These are phyloP conservation scores for Fusarium setosum DNA, from an alignment of 2,329 filamentous ascomycete genomes.

Conservation along the genomic window DNA sequence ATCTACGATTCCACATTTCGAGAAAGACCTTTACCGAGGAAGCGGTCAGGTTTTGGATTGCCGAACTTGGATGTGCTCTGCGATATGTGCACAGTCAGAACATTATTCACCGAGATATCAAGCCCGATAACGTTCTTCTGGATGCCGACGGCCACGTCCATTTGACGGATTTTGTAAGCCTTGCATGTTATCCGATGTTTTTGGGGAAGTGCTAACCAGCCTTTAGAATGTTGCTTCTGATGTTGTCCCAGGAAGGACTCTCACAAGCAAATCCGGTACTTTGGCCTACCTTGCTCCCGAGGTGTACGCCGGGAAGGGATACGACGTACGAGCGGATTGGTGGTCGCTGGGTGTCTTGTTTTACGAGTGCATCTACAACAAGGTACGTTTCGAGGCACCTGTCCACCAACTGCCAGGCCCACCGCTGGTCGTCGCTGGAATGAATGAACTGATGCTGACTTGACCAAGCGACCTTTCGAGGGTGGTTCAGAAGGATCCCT, in stretches of 20 bases:
- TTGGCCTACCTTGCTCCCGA: slow-evolving; percentile 96
- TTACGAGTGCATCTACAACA: slow-evolving; percentile 99
- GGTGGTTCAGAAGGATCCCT: slow-evolving; percentile 86
- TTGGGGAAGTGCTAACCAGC: slow-evolving; percentile 8
- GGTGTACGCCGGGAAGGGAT: slow-evolving; percentile 91
- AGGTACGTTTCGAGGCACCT: slow-evolving; percentile 68
- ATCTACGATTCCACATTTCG: slow-evolving; percentile 97
- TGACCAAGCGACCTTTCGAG: slow-evolving; percentile 84
- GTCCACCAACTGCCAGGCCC: neutral
- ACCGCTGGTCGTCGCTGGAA: neutral
- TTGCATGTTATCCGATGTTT: neutral
- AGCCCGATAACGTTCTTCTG: slow-evolving; percentile 90
- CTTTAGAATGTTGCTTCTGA: slow-evolving; percentile 94
- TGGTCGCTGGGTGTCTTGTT: slow-evolving; percentile 99
- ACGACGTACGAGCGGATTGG: slow-evolving; percentile 93
- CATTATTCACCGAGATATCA: slow-evolving; percentile 91
- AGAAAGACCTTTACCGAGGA: slow-evolving; percentile 98
- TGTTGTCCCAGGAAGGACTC: slow-evolving; percentile 80
- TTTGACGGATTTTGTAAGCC: slow-evolving; percentile 92
- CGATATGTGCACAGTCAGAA: slow-evolving; percentile 87
- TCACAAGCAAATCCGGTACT: slow-evolving; percentile 97
- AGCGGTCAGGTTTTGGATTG: slow-evolving; percentile 96
- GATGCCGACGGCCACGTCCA: slow-evolving; percentile 95
- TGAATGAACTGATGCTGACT: slow-evolving; percentile 17
- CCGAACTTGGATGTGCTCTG: slow-evolving; percentile 91